phyloP scores from a whole-genome alignment of 495 filamentous ascomycete genomes.

The Penicillium taxi region DNA sequence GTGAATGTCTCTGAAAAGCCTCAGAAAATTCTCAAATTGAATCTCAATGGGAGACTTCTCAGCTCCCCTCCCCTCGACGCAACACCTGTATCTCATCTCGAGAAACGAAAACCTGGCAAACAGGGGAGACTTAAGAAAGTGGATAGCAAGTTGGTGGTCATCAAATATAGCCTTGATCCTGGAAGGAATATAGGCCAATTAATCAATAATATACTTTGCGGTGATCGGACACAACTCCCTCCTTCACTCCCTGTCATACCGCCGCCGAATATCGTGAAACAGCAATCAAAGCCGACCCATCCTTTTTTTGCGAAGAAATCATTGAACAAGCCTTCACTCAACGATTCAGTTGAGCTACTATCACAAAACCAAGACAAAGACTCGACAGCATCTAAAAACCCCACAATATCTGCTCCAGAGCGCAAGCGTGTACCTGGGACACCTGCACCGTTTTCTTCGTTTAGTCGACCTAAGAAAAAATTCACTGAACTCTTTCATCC shows the following conservation, averaged over 20 bases:
- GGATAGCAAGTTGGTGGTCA: constrained; percentile 27
- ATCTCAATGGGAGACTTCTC: constrained; percentile 49
- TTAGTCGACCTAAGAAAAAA: constrained; percentile 35
- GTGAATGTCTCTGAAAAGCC: constrained; percentile 4
- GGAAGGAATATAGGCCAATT: constrained; percentile 30
- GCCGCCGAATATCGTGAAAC: constrained; percentile 13
- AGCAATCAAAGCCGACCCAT: constrained; percentile 57
- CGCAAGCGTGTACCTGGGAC: too few species aligned
- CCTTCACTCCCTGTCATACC: constrained; percentile 2
- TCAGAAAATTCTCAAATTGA: constrained; percentile 47
- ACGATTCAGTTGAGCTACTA: too few species aligned
- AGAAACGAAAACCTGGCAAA: constrained; percentile 17
- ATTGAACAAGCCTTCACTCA: constrained; percentile 12
- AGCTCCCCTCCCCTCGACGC: constrained; percentile 38
- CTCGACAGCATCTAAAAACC: background rate
- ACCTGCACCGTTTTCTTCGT: constrained; percentile 11
- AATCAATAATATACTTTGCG: constrained; percentile 46
- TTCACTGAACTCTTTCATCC: constrained; percentile 53
- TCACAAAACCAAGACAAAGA: background rate
- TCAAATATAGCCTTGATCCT: constrained; percentile 36
- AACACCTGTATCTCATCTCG: constrained; percentile 14
- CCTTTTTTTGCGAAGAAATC: constrained; percentile 65
- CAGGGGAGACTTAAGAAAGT: constrained; percentile 16
- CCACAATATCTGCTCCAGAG: background rate
- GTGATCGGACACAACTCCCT: constrained; percentile 8